Percentiles rank a stretch among this genome's conserved stretches.
These are phyloP conservation scores for Diddensiella caesifluorescens DNA, from an alignment of 805 yeast genomes.

Conservation along the genomic window DNA sequence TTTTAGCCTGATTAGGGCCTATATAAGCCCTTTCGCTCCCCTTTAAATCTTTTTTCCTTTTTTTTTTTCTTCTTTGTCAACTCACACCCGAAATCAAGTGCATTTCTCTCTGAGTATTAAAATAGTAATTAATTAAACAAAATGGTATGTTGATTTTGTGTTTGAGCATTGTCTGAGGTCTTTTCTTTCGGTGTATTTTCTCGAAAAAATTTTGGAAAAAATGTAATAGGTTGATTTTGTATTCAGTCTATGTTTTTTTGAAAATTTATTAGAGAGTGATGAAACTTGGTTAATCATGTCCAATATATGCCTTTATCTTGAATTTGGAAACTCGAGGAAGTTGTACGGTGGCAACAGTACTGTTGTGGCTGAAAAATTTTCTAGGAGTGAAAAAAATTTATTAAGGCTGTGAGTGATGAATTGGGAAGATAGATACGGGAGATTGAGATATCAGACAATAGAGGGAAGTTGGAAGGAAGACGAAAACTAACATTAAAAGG, in stretches of 20 bases:
- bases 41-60: constrained; percentile 21
- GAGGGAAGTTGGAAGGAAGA: not conserved
- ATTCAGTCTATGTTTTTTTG: too few species aligned
- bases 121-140: constrained; percentile 21
- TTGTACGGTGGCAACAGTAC: too few species aligned
- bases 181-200: too few species aligned
- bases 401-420: too few species aligned
- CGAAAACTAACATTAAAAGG: constrained; percentile 38
- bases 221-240: too few species aligned
- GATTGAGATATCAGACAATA: not conserved
- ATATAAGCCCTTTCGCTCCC: constrained; percentile 2
- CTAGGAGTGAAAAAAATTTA: not conserved
- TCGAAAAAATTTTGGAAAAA: too few species aligned
- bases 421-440: not conserved
- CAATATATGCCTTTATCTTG: not conserved
- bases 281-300: too few species aligned
- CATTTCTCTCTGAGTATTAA: constrained; percentile 36
- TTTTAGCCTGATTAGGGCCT: not conserved
- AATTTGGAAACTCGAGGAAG: not conserved
- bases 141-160: constrained; percentile 26
- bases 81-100: constrained; percentile 38
- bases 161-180: too few species aligned
- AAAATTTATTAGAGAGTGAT: too few species aligned
- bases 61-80: constrained; percentile 32
- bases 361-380: not conserved